phyloP scores from a whole-genome alignment of 768 basidiomycete species.

The Boletellus emodensis region DNA sequence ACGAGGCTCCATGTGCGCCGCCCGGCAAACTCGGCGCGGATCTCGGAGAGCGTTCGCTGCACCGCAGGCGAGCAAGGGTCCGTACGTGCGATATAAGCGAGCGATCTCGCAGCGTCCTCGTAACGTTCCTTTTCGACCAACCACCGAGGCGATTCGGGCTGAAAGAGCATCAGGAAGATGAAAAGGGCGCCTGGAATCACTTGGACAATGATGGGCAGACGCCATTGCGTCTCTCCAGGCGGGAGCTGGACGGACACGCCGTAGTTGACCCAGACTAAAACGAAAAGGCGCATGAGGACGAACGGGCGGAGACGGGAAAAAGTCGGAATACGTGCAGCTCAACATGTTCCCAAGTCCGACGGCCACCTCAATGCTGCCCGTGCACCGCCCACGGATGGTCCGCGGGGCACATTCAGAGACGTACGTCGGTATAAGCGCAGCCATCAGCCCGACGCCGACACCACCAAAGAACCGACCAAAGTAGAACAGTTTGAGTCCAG shows the following conservation, averaged over 20 bases:
- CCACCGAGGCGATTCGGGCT: constrained; percentile 43
- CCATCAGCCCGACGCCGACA: constrained; percentile 41
- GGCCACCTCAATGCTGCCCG: constrained; percentile 30
- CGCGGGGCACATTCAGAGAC: constrained; percentile 37
- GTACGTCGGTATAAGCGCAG: constrained; percentile 35
- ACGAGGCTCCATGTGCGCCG: constrained; percentile 24
- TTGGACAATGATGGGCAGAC: constrained; percentile 35
- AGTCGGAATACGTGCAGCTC: constrained; percentile 25
- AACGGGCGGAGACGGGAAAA: neutral
- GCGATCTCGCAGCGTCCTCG: constrained; percentile 32
- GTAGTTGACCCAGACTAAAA: constrained; percentile 37
- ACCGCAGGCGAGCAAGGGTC: constrained; percentile 26
- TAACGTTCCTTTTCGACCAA: constrained; percentile 34
- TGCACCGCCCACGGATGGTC: constrained; percentile 37
- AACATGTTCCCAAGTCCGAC: constrained; percentile 35
- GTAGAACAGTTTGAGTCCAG: constrained; percentile 30
- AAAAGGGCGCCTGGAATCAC: constrained; percentile 40
- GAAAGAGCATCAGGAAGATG: constrained; percentile 33
- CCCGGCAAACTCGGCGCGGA: constrained; percentile 33
- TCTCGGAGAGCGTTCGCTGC: constrained; percentile 32
- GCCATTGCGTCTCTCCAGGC: constrained; percentile 33
- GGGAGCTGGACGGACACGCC: constrained; percentile 25
- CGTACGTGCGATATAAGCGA: constrained; percentile 27
- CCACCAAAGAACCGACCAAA: constrained; percentile 45
- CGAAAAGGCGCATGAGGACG: neutral